Evolutionary conservation across 306 rosid species (phyloP), one percentile per base, ranked within the genome.

Genomic region (Ormosia semicastrata): DNA sequence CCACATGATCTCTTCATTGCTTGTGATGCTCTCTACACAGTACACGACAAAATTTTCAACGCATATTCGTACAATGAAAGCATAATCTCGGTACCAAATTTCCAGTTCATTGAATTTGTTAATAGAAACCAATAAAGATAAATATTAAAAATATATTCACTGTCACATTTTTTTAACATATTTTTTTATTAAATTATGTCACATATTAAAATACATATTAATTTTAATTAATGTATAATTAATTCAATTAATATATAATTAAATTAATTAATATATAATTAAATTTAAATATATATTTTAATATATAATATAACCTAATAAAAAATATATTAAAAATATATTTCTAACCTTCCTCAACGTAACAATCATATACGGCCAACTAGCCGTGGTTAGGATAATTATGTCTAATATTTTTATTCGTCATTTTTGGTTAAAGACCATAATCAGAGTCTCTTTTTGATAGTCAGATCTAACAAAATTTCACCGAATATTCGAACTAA

Each of bases 81-180:
- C 12, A 40, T 1, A 18, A 30, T 15, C 9, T 29, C 0, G 4
- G 13, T 3, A 32, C 24, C 44, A 66, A 5, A 44, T 8, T 58
- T 73, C 36, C 37, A 1, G n/a, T 75, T 17, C 77, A 57, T 75
- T 82, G 71, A 34, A 40, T 60, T 76, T 56, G 40, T 13, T 33
- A 3, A 8, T 12, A 57, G 11, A 75, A 66, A 44, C 76, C 80
- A n/a, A n/a, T n/a, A n/a, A n/a, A n/a, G n/a, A n/a, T n/a, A n/a
- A n/a, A n/a, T n/a, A n/a, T n/a, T n/a, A n/a, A n/a, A n/a, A n/a
- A n/a, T n/a, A n/a, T n/a, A n/a, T n/a, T n/a, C n/a, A n/a, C n/a
- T n/a, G n/a, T n/a, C n/a, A n/a, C n/a, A n/a, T n/a, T n/a, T n/a
- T n/a, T n/a, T n/a, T n/a, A n/a, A n/a, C n/a, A n/a, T n/a, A n/a